Base-by-base conservation (phyloP, 1,139 yeast species). In the Blastobotrys elegans region DNA sequence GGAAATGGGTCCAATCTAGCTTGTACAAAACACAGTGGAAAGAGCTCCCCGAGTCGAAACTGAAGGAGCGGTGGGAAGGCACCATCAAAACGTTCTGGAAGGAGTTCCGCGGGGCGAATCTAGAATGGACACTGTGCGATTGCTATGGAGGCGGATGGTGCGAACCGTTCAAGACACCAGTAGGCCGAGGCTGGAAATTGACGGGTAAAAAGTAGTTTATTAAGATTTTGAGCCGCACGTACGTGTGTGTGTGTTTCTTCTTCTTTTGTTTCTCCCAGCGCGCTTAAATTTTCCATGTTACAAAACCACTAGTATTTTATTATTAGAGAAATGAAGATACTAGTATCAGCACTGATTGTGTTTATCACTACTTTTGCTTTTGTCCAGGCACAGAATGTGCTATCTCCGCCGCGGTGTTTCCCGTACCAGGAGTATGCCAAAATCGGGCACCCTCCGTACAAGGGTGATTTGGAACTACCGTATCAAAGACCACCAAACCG, bases 401-500 rank as follows among this genome's bases (percentile, higher is more conserved):
- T 34, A 10, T 17, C 7, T 11, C 6, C 16, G 7, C 14, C 16
- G 5, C 22, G 24, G n/a, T 34, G 38, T n/a, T 34, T 20, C n/a
- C 38, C 38, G 24, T 34, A 34, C 18, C n/a, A 34, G 18, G 38
- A 34, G 18, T 37, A 37, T 37, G 4, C 40, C n/a, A 22, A 26
- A n/a, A n/a, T 22, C 24, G 31, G 40, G n/a, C 40, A 37, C 20
- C 24, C 31, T 5, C 40, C 40, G 6, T 37, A 24, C 24, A 46
- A 51, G 8, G 74, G 74, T 7, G 58, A 64, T 3, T 53, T 76
- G 44, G 58, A 66, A 41, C 71, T 81, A 51, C 88, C 96, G 0
- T 84, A 62, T 56, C 92, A 87, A 80, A 71, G 96, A 55, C 96
- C 96, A 2, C 71, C 77, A 0, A 69, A 69, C 8, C 64, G 73